Base-by-base conservation (phyloP, 2,329 filamentous ascomycete species). In the Sclerotinia subarctica region DNA sequence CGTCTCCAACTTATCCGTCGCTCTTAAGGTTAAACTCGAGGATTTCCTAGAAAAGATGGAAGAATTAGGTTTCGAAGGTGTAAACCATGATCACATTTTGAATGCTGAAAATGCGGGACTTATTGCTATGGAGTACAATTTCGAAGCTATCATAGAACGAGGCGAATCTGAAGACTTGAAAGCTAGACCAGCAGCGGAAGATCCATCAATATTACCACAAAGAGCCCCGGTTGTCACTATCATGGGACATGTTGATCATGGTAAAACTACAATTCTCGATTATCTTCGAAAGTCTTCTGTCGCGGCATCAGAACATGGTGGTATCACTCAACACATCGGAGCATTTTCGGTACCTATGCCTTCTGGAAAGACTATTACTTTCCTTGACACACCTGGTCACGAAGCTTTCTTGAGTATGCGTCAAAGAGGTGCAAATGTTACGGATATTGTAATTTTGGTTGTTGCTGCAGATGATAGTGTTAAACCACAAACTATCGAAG, bases 241-340 rank as follows among this genome's bases (percentile, higher is more conserved):
- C 76, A 99, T 99, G 96, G 95, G 95, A 2, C 95, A 99, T 72
- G 95, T 99, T 74, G 96, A 99, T 77, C 95, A 99, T 78, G 95
- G 95, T 66, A 99, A 99, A 82, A 99, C 95, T 0, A 99, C 96
- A 0, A 88, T 99, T 53, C 83, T 99, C 13, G 95, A 99, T 77
- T 98, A 90, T 80, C 83, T 99, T 56, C 91, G 95, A 49, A 96
- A 97, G 74, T 95, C 94, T 1, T 97, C 93, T 8, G 88, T 99
- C 54, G 96, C 90, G 53, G 93, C 93, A 7, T 88, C 90, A 66
- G 95, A 99, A 78, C 94, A 97, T 77, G 95, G 95, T 71, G 95
- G 95, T 47, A 99, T 99, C 77, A 99, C 95, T 0, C 95, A 99
- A 78, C 95, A 99, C 76, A 99, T 99, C 72, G 96, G 95, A 79